Evolutionary conservation across 305 asterid genomes (phyloP), one percentile per base, ranked within the genome.

Genomic region (Euphrasia arctica): DNA sequence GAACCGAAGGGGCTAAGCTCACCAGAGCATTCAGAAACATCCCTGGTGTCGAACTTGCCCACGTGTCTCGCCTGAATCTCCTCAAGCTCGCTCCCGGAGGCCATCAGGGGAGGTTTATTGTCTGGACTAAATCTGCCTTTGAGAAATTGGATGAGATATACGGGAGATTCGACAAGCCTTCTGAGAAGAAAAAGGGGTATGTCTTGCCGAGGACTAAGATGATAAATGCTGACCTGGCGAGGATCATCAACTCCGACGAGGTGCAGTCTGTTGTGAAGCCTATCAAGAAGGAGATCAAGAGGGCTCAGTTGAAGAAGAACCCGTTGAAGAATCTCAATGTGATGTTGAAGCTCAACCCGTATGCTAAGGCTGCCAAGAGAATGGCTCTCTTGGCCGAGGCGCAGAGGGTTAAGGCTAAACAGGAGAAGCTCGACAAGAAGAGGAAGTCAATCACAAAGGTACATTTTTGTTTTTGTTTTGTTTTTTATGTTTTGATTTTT

Each of bases 231-330:
- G 97, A 90, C 63, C 75, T 90, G 51, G 90, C 95, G 5, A 85
- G 95, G 62, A 85, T 90, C n/a, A 90, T 90, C 31, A 90, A 90
- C 50, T 90, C 97, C 0, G 96, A 90, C 65, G 97, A 88, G 86
- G 96, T 91, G 59, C 96, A 88, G 64, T 86, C 95, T 4, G 96
- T 91, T 7, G 98, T 91, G 67, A 85, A 70, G 65, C 98, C 98
- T 0, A 88, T 85, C 60, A 88, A 91, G 84, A 83, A 85, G 84
- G 95, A 79, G 39, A 61, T 75, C 11, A 83, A 72, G 83, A 80
- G 89, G 43, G 91, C 96, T 11, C 79, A 83, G 5, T 2, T 88
- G 81, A 85, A 88, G 82, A 18, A 18, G 22, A 18, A 18, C 22
- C 22, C 22, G 22, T 18, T 18, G 22, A 18, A 18, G 22, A 18